phyloP scores from a whole-genome alignment of 2,329 filamentous ascomycete genomes.

The Aspergillus sp. region DNA sequence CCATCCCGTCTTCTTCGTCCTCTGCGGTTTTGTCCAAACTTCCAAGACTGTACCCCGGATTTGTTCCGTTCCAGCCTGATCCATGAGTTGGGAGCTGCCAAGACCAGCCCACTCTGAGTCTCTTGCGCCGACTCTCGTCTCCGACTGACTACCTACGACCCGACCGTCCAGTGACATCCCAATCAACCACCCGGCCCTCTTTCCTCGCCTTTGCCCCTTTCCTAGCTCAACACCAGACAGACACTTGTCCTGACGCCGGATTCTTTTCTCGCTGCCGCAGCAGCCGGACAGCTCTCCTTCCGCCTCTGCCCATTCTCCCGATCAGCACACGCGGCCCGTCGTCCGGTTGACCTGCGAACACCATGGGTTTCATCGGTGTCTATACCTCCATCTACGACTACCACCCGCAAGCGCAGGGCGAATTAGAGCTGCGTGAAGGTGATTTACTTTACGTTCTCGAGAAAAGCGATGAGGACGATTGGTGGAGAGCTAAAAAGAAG shows the following conservation, averaged over 20 bases:
- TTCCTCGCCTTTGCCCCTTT: neutral
- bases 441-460: slow-evolving; percentile 87
- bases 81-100: slow-evolving; percentile 10
- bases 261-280: slow-evolving; percentile 14
- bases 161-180: neutral
- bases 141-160: neutral
- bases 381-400: slow-evolving; percentile 94
- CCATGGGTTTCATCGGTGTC: slow-evolving; percentile 88
- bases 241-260: neutral
- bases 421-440: slow-evolving; percentile 80
- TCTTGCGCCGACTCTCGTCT: neutral
- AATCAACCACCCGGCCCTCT: neutral
- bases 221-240: neutral
- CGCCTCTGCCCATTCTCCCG: neutral
- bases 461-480: slow-evolving; percentile 75
- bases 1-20: neutral
- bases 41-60: slow-evolving; percentile 5
- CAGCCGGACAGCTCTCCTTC: slow-evolving; percentile 11
- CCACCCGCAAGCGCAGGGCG: slow-evolving; percentile 77
- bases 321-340: slow-evolving; percentile 9
- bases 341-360: slow-evolving; percentile 16
- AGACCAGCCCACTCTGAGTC: slow-evolving; percentile 6
- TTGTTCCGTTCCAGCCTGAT: slow-evolving; percentile 10
- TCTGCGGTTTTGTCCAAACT: neutral
- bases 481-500: slow-evolving; percentile 97